Evolutionary conservation across 2,329 filamentous ascomycete species (phyloP).

Genomic region (Stagonosporopsis cucurbitacearum): DNA sequence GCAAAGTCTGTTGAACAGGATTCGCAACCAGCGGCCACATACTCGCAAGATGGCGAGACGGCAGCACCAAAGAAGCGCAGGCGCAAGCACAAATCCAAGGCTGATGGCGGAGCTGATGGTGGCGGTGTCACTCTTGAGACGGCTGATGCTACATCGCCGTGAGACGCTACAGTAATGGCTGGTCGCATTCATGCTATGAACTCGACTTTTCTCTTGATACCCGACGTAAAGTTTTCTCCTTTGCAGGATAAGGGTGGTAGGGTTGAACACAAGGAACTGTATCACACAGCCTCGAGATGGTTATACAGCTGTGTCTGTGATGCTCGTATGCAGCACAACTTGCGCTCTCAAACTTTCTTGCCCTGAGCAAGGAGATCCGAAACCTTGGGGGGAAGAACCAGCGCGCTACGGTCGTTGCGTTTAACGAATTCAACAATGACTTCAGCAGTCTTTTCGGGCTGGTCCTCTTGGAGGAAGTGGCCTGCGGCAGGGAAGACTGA

Average conservation of each 20-base stretch:
- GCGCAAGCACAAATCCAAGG: conserved; percentile 49
- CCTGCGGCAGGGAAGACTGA: conserved; percentile 94
- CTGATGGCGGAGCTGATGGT: conserved; percentile 15
- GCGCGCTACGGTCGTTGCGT: conserved; percentile 81
- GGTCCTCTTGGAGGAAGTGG: conserved; percentile 96
- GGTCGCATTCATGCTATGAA: neutral
- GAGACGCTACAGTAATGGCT: conserved; percentile 10
- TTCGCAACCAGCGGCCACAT: conserved; percentile 12
- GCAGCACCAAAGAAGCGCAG: conserved; percentile 47
- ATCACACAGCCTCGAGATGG: neutral
- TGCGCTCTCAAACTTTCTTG: conserved; percentile 53
- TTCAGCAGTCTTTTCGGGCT: conserved; percentile 86
- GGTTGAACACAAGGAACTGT: neutral
- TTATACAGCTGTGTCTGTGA: neutral
- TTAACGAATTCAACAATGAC: conserved; percentile 89
- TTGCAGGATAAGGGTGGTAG: neutral
- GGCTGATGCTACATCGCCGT: conserved; percentile 30
- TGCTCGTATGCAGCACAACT: neutral
- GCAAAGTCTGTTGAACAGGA: conserved; percentile 17
- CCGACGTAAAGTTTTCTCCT: conserved; percentile 1
- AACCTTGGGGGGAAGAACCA: conserved; percentile 93
- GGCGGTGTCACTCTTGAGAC: conserved; percentile 16
- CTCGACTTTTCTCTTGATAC: conserved; percentile 16
- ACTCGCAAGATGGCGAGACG: conserved; percentile 30
- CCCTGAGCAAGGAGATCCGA: conserved; percentile 57